Percentiles rank a stretch among this genome's conserved stretches.
These are phyloP conservation scores for Globisporangium rhizosaccharum DNA, from an alignment of 352 stramenopile species.

Conservation along the genomic window DNA sequence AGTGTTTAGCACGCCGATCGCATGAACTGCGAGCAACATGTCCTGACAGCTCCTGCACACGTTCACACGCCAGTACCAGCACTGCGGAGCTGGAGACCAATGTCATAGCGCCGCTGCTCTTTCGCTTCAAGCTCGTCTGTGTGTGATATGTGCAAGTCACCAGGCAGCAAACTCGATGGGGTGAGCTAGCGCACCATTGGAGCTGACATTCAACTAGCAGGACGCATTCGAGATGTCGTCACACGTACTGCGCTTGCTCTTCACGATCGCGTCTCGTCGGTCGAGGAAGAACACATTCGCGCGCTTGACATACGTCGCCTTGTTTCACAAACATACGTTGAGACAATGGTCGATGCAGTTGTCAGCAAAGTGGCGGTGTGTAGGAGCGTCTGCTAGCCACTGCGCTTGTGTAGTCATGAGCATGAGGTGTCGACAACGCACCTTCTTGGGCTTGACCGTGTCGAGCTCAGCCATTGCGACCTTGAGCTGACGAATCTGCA, in stretches of 20 bases:
- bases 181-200: neutral
- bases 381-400: too few species aligned
- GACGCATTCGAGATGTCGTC: neutral
- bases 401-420: neutral
- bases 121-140: conserved; percentile 64
- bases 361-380: neutral
- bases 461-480: conserved; percentile 71
- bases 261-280: conserved; percentile 56
- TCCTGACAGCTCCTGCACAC: too few species aligned
- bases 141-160: too few species aligned
- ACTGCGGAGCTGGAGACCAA: conserved; percentile 49
- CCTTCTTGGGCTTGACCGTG: conserved; percentile 63
- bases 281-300: conserved; percentile 77
- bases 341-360: too few species aligned
- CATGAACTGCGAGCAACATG: too few species aligned
- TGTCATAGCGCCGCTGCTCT: conserved; percentile 44
- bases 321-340: neutral
- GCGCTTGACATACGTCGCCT: conserved; percentile 68
- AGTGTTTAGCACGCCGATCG: neutral
- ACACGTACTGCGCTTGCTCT: conserved; percentile 53
- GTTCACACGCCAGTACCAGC: conserved; percentile 2
- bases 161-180: too few species aligned
- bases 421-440: conserved; percentile 9
- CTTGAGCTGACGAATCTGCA: conserved; percentile 72
- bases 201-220: neutral